Evolutionary conservation across 306 rosid genomes (phyloP).

Genomic region (peach (Prunus persica)): Prunus_persica_NCBIv2 NC_034015.1:21651501-21652000

Average conservation of each 20-base stretch:
- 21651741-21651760: constrained; percentile 85
- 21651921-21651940: constrained; percentile 93
- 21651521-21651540: constrained; percentile 39
- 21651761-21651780: constrained; percentile 75
- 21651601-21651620: constrained; percentile 38
- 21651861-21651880: constrained; percentile 98
- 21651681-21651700: constrained; percentile 49
- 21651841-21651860: constrained; percentile 13
- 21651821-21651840: constrained; percentile 6
- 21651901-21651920: constrained; percentile 94
- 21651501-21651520: constrained; percentile 42
- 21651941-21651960: constrained; percentile 99
- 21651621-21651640: constrained; percentile 48
- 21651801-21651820: constrained; percentile 8
- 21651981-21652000: constrained; percentile 21
- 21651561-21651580: constrained; percentile 51
- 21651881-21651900: constrained; percentile 93
- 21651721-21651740: constrained; percentile 59
- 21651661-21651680: constrained; percentile 45
- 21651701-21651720: constrained; percentile 52
- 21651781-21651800: constrained; percentile 24
- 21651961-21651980: constrained; percentile 70
- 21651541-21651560: constrained; percentile 38
- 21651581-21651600: constrained; percentile 50
- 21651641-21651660: constrained; percentile 43